Conservation (phyloP, 768 basidiomycete species). For the Podaxis sp. region DNA sequence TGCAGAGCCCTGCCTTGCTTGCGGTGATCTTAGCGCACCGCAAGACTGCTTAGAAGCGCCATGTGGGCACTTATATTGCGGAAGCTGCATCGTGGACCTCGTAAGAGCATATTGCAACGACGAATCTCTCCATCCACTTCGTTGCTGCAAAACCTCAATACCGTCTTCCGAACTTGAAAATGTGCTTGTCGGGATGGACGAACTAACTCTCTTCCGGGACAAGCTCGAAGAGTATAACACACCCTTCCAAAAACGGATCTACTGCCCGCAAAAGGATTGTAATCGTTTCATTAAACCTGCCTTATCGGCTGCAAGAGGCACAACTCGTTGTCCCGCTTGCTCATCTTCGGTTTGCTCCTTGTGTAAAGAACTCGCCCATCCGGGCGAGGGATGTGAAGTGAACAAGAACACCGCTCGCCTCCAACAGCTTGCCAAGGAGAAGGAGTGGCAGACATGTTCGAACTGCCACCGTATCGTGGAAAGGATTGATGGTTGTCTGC, state of each 20-base stretch:
- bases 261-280: slow-evolving; percentile 12
- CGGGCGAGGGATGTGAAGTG: not conserved
- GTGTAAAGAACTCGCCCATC: not conserved
- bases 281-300: slow-evolving; percentile 4
- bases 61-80: slow-evolving; percentile 6
- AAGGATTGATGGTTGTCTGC: slow-evolving; percentile 14
- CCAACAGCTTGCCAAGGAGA: slow-evolving; percentile 11
- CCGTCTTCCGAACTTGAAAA: not conserved
- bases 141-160: slow-evolving; percentile 12
- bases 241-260: slow-evolving; percentile 8
- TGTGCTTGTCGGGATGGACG: not conserved
- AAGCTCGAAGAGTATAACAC: slow-evolving; percentile 10
- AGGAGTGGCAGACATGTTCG: slow-evolving; percentile 11
- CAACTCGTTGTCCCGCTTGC: not conserved
- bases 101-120: slow-evolving; percentile 12
- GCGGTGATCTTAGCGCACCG: not conserved
- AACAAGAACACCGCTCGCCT: not conserved
- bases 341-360: not conserved
- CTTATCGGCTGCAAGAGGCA: not conserved
- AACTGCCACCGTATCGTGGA: slow-evolving; percentile 12
- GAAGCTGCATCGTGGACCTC: slow-evolving; percentile 5
- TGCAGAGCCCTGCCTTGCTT: not conserved
- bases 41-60: not conserved
- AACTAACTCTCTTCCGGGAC: not conserved
- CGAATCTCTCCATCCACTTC: slow-evolving; percentile 12